phyloP scores from a whole-genome alignment of 2,329 filamentous ascomycete genomes.

The Clathrospora elynae region DNA sequence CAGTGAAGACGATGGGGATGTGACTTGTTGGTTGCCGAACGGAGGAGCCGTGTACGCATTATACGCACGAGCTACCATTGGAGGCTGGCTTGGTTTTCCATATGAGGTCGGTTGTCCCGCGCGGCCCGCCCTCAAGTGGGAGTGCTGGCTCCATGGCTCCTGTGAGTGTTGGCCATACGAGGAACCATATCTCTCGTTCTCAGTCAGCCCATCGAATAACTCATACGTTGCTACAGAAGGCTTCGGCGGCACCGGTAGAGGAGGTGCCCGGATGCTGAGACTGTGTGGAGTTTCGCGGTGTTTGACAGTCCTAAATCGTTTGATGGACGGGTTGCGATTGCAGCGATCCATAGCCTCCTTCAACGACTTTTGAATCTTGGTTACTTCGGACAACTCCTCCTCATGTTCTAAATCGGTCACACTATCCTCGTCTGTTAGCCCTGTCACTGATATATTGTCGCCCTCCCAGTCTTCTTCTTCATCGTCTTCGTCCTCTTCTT shows the following conservation, averaged over 20 bases:
- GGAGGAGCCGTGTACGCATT: neutral
- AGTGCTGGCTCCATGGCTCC: constrained; percentile 12
- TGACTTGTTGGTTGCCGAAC: constrained; percentile 1
- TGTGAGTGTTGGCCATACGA: constrained; percentile 4
- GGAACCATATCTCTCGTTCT: neutral
- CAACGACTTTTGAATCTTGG: constrained; percentile 30
- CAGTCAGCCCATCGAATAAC: neutral
- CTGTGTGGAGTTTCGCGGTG: constrained; percentile 9
- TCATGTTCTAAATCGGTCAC: constrained; percentile 25
- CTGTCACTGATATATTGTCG: constrained; percentile 16
- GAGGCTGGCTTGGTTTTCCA: neutral
- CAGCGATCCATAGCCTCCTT: constrained; percentile 26
- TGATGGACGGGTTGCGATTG: constrained; percentile 29
- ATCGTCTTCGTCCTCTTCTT: constrained; percentile 17
- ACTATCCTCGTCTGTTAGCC: constrained; percentile 22
- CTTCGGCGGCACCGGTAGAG: constrained; percentile 4
- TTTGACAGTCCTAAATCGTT: constrained; percentile 25
- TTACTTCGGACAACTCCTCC: constrained; percentile 20
- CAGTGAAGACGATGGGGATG: neutral
- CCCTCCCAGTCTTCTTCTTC: constrained; percentile 24
- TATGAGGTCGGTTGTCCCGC: neutral
- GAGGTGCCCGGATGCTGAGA: constrained; percentile 4
- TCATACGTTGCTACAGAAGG: neutral
- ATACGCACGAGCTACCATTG: neutral
- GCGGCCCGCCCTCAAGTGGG: neutral